Conservation (phyloP, 495 filamentous ascomycete species). For the Penicillium paradoxum region DNA sequence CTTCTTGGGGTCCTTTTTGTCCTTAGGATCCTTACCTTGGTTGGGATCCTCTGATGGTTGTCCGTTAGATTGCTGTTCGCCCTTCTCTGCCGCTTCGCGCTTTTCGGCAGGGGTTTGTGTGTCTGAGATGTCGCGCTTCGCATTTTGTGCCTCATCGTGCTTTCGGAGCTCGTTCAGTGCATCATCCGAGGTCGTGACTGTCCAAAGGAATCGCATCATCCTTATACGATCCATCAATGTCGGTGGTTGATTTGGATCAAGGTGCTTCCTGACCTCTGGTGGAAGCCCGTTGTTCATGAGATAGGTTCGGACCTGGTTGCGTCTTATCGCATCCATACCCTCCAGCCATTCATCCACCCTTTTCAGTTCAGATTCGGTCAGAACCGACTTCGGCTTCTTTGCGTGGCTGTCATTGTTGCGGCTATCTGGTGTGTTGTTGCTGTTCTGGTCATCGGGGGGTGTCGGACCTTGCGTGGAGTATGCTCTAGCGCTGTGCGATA, state of each 20-base stretch:
- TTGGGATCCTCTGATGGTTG: constrained; percentile 10
- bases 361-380: constrained; percentile 36
- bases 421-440: constrained; percentile 24
- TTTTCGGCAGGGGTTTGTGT: neutral
- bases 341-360: constrained; percentile 28
- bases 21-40: neutral
- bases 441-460: constrained; percentile 37
- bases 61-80: constrained; percentile 17
- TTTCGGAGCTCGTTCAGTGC: neutral
- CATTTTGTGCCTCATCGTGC: neutral
- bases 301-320: constrained; percentile 28
- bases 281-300: constrained; percentile 33
- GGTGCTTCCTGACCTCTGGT: constrained; percentile 29
- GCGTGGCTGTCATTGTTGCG: constrained; percentile 30
- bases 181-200: constrained; percentile 28
- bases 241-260: constrained; percentile 28
- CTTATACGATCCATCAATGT: constrained; percentile 38
- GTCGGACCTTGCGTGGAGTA: constrained; percentile 54
- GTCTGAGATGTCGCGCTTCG: neutral
- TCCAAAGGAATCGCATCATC: constrained; percentile 32
- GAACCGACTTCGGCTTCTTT: constrained; percentile 29
- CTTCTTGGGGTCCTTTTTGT: constrained; percentile 24
- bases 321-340: constrained; percentile 25
- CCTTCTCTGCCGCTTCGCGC: constrained; percentile 34
- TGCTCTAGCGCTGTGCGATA: constrained; percentile 43